Conservation (phyloP, 495 filamentous ascomycete species). For the Pyronema omphalodes region DNA sequence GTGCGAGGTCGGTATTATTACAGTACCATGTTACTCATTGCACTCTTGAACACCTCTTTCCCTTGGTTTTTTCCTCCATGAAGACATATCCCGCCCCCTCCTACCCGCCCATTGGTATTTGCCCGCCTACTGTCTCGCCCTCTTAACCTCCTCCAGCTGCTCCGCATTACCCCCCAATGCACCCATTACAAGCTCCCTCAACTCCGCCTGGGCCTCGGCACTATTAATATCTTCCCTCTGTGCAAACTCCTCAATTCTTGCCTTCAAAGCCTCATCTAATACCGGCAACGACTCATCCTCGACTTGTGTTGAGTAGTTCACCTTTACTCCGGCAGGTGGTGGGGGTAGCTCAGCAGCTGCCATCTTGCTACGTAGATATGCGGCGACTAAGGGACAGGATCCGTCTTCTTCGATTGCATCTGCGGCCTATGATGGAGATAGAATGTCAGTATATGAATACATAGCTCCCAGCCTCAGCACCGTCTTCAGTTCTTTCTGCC, state of each 20-base stretch:
- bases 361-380: constrained; percentile 41
- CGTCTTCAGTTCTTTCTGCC: no score
- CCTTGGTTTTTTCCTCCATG: no score
- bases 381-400: constrained; percentile 47
- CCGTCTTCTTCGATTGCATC: constrained; percentile 54
- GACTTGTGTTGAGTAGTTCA: constrained; percentile 45
- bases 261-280: constrained; percentile 51
- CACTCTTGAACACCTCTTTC: no score
- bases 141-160: no score
- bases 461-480: no score
- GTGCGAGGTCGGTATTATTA: no score
- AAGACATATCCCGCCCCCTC: no score
- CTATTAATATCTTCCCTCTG: constrained; percentile 52
- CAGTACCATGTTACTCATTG: no score
- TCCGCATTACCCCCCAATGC: constrained; percentile 32
- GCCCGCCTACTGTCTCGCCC: no score
- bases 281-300: constrained; percentile 36
- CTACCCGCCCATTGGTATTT: no score
- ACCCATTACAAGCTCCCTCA: constrained; percentile 52
- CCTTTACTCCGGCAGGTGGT: constrained; percentile 44
- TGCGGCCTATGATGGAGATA: constrained; percentile 32
- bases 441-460: neutral
- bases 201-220: constrained; percentile 46
- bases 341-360: constrained; percentile 28
- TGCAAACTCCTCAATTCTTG: constrained; percentile 60